These are phyloP conservation scores for Serpula lacrymans DNA, from an alignment of 768 basidiomycete species.

Conservation along the genomic window DNA sequence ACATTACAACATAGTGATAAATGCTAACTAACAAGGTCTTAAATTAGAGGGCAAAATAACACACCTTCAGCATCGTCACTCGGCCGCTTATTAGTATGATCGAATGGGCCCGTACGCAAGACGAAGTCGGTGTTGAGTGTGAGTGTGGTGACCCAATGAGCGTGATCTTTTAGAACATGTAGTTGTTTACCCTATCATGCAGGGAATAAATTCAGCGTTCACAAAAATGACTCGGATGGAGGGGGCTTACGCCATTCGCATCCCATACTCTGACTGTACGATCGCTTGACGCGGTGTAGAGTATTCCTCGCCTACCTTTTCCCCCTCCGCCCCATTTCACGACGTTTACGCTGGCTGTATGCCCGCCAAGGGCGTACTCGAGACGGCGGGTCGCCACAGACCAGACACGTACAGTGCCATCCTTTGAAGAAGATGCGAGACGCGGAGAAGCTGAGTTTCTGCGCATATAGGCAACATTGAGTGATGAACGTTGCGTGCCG, in stretches of 20 bases:
- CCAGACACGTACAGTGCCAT: constrained; percentile 96
- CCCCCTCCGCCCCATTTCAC: constrained; percentile 95
- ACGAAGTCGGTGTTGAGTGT: constrained; percentile 95
- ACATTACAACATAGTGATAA: background rate
- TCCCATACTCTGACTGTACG: constrained; percentile 95
- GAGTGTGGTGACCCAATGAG: constrained; percentile 98
- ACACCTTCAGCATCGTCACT: constrained; percentile 79
- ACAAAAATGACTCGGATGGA: background rate
- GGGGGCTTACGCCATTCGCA: constrained; percentile 59
- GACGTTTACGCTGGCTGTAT: constrained; percentile 91
- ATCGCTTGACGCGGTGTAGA: constrained; percentile 96
- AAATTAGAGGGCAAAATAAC: constrained; percentile 8
- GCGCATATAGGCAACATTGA: constrained; percentile 3
- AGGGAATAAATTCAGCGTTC: constrained; percentile 2
- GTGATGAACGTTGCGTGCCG: constrained; percentile 2
- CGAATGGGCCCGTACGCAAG: constrained; percentile 91
- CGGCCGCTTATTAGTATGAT: constrained; percentile 79
- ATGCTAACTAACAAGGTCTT: background rate
- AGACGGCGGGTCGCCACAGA: constrained; percentile 63
- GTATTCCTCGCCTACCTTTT: constrained; percentile 55
- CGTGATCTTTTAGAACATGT: constrained; percentile 89
- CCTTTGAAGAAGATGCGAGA: constrained; percentile 93
- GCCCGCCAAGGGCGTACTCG: constrained; percentile 88
- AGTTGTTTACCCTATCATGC: constrained; percentile 71
- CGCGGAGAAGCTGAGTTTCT: constrained; percentile 81